Conservation (phyloP, 2,329 filamentous ascomycete genomes). For the Talaromyces sp. region DNA sequence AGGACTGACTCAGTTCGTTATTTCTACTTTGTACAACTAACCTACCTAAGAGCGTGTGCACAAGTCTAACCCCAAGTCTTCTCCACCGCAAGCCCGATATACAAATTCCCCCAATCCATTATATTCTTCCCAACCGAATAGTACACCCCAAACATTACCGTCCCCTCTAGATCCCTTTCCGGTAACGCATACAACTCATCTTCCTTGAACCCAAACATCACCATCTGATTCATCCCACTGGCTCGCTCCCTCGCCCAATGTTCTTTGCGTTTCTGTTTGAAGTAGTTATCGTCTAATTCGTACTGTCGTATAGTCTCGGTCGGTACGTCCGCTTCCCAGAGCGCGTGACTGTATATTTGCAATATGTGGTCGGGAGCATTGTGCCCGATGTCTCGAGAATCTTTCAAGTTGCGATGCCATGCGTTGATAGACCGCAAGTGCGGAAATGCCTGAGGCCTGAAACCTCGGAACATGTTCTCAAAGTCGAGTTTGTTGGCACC, state of each 20-base stretch:
- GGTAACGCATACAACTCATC: background rate
- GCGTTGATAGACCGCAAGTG: background rate
- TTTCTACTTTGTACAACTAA: background rate
- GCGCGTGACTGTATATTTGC: background rate
- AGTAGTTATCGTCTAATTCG: background rate
- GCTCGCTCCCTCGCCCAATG: background rate
- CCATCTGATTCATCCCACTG: background rate
- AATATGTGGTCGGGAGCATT: background rate
- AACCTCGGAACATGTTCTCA: conserved; percentile 4
- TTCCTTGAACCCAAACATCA: background rate
- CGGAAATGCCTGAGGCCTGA: background rate
- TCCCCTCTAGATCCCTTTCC: background rate
- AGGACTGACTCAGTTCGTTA: background rate
- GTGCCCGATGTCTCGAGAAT: background rate
- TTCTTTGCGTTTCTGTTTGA: background rate
- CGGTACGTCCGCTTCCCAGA: background rate
- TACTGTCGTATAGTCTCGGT: background rate
- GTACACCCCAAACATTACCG: background rate
- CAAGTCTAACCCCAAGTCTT: background rate
- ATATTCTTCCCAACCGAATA: background rate
- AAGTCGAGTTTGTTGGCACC: conserved; percentile 1
- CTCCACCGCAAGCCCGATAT: background rate
- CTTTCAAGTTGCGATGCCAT: background rate
- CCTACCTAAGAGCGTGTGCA: background rate
- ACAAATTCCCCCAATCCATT: background rate